Evolutionary conservation across 192 early-diverging fungal species (phyloP).

Genomic region (Rhizophagus prolifer): DNA sequence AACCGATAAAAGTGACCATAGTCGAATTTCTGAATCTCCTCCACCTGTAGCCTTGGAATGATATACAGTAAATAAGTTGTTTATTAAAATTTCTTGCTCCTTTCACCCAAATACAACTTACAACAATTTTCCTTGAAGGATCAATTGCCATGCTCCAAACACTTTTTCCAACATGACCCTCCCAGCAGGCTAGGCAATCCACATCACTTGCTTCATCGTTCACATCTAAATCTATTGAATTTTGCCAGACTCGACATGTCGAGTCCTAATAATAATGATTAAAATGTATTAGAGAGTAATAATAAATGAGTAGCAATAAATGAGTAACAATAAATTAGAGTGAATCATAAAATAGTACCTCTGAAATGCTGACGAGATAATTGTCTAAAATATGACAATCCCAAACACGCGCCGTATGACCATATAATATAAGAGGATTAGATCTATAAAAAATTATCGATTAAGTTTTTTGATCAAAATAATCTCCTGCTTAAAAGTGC

Average conservation of each 20-base stretch:
- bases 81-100: too few species aligned
- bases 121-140: slow-evolving; percentile 46
- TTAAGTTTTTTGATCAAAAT: neutral
- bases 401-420: slow-evolving; percentile 82
- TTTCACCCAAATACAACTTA: slow-evolving; percentile 24
- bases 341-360: slow-evolving; percentile 35
- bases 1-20: slow-evolving; percentile 65
- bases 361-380: slow-evolving; percentile 66
- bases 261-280: slow-evolving; percentile 48
- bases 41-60: slow-evolving; percentile 66
- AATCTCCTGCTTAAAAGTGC: slow-evolving; percentile 14
- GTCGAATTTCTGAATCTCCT: slow-evolving; percentile 74
- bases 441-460: neutral
- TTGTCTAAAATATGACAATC: slow-evolving; percentile 60
- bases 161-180: slow-evolving; percentile 78
- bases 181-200: slow-evolving; percentile 70
- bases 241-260: slow-evolving; percentile 78
- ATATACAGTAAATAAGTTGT: neutral
- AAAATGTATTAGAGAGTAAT: neutral
- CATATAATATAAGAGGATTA: slow-evolving; percentile 50
- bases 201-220: slow-evolving; percentile 35
- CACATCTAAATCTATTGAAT: slow-evolving; percentile 36
- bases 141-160: slow-evolving; percentile 77
- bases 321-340: neutral
- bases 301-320: neutral